These are phyloP conservation scores for Plasmodium vinckei DNA, from an alignment of 169 alveolate species.

Conservation along the genomic window DNA sequence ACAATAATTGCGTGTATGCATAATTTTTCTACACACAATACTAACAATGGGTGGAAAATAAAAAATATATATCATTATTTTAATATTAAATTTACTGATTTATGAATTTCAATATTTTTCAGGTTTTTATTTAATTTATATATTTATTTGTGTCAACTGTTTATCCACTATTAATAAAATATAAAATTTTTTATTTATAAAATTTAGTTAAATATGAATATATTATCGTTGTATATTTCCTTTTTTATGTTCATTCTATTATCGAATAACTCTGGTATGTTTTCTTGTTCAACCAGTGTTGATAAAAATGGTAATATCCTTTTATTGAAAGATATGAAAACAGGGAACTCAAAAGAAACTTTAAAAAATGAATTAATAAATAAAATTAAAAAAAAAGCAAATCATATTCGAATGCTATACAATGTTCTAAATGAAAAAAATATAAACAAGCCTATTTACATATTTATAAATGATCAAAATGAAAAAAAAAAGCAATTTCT, in stretches of 20 bases:
- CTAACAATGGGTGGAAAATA: no score
- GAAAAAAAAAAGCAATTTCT: slow-evolving; percentile 38
- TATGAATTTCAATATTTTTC: no score
- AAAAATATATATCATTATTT: no score
- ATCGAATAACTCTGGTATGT: background rate
- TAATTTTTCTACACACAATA: no score
- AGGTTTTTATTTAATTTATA: no score
- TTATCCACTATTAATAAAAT: background rate
- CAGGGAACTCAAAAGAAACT: background rate
- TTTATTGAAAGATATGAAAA: background rate
- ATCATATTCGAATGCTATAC: slow-evolving; percentile 36
- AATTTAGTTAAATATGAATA: background rate
- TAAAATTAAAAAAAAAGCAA: slow-evolving; percentile 28
- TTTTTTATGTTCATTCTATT: background rate
- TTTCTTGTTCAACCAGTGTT: background rate
- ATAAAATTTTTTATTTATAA: background rate
- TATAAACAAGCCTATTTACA: slow-evolving; percentile 33
- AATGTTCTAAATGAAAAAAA: slow-evolving; percentile 25
- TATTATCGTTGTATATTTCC: background rate
- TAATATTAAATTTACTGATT: no score
- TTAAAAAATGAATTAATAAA: slow-evolving; percentile 31
- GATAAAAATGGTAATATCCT: background rate
- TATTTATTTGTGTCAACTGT: background rate
- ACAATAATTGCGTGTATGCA: no score
- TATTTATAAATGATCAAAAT: slow-evolving; percentile 38